A percentile compares a stretch with the other conserved stretches of the same genome.
phyloP scores from a whole-genome alignment of 352 stramenopile species.

The Pythium scleroteichum region DNA sequence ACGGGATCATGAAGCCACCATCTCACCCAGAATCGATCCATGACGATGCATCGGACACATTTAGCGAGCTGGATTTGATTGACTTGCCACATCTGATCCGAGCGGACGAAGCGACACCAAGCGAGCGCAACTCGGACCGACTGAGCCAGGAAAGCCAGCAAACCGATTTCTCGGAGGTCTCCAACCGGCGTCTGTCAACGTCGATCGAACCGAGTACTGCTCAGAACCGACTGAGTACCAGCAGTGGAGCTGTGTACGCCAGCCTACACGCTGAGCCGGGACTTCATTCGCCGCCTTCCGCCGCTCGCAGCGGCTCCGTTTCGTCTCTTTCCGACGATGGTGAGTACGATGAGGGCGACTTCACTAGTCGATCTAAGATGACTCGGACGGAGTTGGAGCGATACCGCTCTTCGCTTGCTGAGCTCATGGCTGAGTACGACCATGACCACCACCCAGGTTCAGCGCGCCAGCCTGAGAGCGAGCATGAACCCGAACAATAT shows the following conservation, averaged over 20 bases:
- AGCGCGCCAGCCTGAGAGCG: conserved; percentile 19
- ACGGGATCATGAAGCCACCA: conserved; percentile 12
- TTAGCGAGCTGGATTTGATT: conserved; percentile 73
- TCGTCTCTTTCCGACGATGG: conserved; percentile 34
- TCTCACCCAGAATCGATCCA: conserved; percentile 53
- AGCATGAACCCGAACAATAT: conserved; percentile 13
- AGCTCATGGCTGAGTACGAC: conserved; percentile 68
- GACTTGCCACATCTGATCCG: conserved; percentile 75
- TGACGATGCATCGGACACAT: conserved; percentile 63
- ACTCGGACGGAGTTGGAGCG: conserved; percentile 36
- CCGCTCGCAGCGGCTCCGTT: conserved; percentile 8
- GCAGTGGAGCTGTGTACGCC: conserved; percentile 9
- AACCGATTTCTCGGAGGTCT: conserved; percentile 24
- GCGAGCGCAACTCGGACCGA: conserved; percentile 23
- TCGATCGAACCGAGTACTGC: neutral
- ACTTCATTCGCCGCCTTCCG: conserved; percentile 15
- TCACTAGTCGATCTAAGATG: conserved; percentile 31
- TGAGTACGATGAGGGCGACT: conserved; percentile 13
- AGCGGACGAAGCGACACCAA: conserved; percentile 38
- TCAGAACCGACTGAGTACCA: conserved; percentile 3
- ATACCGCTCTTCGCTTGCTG: conserved; percentile 51
- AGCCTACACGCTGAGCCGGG: conserved; percentile 19
- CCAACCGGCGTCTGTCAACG: conserved; percentile 8
- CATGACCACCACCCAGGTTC: conserved; percentile 10
- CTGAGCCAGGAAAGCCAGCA: conserved; percentile 29